phyloP scores from a whole-genome alignment of 2,329 filamentous ascomycete species.

The Cercospora berteroae region DNA sequence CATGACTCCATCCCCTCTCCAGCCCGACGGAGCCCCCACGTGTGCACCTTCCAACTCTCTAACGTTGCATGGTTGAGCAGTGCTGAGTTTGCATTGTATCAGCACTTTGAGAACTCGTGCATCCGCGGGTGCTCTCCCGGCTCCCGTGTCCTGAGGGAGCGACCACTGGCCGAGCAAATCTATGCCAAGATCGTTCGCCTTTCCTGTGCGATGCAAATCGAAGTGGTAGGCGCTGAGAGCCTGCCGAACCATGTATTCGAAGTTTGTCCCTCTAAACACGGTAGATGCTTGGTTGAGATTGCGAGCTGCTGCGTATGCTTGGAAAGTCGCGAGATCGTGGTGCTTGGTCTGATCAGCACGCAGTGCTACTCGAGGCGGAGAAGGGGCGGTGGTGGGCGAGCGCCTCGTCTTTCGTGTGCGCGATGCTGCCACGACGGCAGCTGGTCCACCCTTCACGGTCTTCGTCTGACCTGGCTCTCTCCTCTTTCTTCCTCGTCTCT shows the following conservation, averaged over 20 bases:
- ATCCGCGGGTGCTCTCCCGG: background rate
- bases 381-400: background rate
- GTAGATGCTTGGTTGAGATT: slow-evolving; percentile 57
- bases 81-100: slow-evolving; percentile 66
- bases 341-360: slow-evolving; percentile 47
- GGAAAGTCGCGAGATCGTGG: slow-evolving; percentile 62
- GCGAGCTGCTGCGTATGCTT: slow-evolving; percentile 59
- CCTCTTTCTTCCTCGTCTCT: background rate
- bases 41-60: slow-evolving; percentile 82
- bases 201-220: slow-evolving; percentile 63
- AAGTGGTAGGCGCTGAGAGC: slow-evolving; percentile 63
- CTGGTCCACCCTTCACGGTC: background rate
- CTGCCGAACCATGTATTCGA: slow-evolving; percentile 67
- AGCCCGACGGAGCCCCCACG: slow-evolving; percentile 68
- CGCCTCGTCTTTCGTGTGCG: background rate
- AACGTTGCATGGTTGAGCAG: slow-evolving; percentile 57
- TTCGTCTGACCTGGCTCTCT: background rate
- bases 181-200: slow-evolving; percentile 66
- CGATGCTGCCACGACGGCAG: background rate
- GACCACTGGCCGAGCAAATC: slow-evolving; percentile 72
- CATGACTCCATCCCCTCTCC: slow-evolving; percentile 64
- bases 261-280: slow-evolving; percentile 69
- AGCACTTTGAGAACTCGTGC: slow-evolving; percentile 42
- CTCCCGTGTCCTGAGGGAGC: slow-evolving; percentile 44
- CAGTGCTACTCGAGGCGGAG: slow-evolving; percentile 2